These are phyloP conservation scores for Fomitopsis schrenkii DNA, from an alignment of 1,284 basidiomycete species.

Conservation along the genomic window DNA sequence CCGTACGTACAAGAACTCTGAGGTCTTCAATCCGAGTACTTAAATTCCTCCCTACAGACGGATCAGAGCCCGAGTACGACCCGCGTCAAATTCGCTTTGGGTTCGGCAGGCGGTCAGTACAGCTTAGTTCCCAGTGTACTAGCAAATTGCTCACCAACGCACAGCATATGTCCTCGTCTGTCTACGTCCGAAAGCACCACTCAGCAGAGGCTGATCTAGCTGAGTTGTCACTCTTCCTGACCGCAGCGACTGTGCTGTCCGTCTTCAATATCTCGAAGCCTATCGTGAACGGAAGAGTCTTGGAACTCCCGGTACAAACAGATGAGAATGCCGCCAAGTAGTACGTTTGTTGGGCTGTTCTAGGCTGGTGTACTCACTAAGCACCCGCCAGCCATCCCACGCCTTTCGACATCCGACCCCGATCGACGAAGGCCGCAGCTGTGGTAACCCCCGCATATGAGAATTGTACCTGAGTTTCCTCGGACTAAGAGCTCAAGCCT, in stretches of 20 bases:
- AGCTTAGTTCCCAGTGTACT: too few species aligned
- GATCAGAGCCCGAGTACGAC: constrained; percentile 16
- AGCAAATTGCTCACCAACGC: neutral
- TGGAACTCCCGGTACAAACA: constrained; percentile 17
- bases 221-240: constrained; percentile 26
- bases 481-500: too few species aligned
- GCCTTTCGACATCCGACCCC: constrained; percentile 27
- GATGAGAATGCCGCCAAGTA: constrained; percentile 19
- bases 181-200: too few species aligned
- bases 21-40: constrained; percentile 24
- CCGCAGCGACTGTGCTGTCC: constrained; percentile 25
- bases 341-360: neutral
- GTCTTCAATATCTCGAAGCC: constrained; percentile 28
- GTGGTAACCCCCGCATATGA: constrained; percentile 5
- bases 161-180: constrained; percentile 18
- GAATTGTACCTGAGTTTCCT: neutral
- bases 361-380: neutral
- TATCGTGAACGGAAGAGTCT: constrained; percentile 14
- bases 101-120: constrained; percentile 23
- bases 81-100: constrained; percentile 23
- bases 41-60: constrained; percentile 17
- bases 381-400: constrained; percentile 19
- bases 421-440: constrained; percentile 18
- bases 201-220: constrained; percentile 14
- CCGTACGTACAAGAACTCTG: constrained; percentile 22